phyloP scores from a whole-genome alignment of 2,329 filamentous ascomycete genomes.

The Pseudocercospora eumusae region DNA sequence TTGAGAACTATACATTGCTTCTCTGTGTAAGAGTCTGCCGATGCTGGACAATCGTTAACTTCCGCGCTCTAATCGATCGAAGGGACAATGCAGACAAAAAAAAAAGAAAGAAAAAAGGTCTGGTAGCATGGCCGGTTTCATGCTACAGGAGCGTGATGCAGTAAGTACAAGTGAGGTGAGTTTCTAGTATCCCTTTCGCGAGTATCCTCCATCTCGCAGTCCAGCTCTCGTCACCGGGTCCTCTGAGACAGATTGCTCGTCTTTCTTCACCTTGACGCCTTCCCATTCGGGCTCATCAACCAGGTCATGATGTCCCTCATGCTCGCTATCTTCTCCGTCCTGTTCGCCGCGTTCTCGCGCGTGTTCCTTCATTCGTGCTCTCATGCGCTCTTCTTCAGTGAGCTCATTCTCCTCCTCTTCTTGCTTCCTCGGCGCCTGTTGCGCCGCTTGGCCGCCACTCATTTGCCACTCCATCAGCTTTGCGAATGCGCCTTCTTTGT shows the following conservation, averaged over 20 bases:
- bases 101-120: too few relatives aligned
- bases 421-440: conserved; percentile 16
- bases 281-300: conserved; percentile 42
- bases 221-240: conserved; percentile 2
- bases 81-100: not conserved
- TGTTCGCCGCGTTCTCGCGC: conserved; percentile 25
- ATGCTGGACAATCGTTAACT: not conserved
- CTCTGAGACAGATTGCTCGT: conserved; percentile 26
- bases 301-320: conserved; percentile 32
- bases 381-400: conserved; percentile 51
- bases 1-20: conserved; percentile 5
- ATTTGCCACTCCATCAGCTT: conserved; percentile 99
- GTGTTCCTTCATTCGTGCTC: conserved; percentile 44
- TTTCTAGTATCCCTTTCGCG: not conserved
- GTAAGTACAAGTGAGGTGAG: not conserved
- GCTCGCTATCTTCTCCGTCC: conserved; percentile 38
- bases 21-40: not conserved
- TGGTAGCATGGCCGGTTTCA: not conserved
- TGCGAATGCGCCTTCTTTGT: conserved; percentile 80
- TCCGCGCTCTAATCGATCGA: not conserved
- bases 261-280: conserved; percentile 33
- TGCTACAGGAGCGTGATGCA: not conserved
- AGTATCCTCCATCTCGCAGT: conserved; percentile 2
- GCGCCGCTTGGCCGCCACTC: conserved; percentile 64
- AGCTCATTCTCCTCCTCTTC: conserved; percentile 30